Conservation (phyloP, 2,329 filamentous ascomycete species). For the Ceratocystis cacaofunesta region DNA sequence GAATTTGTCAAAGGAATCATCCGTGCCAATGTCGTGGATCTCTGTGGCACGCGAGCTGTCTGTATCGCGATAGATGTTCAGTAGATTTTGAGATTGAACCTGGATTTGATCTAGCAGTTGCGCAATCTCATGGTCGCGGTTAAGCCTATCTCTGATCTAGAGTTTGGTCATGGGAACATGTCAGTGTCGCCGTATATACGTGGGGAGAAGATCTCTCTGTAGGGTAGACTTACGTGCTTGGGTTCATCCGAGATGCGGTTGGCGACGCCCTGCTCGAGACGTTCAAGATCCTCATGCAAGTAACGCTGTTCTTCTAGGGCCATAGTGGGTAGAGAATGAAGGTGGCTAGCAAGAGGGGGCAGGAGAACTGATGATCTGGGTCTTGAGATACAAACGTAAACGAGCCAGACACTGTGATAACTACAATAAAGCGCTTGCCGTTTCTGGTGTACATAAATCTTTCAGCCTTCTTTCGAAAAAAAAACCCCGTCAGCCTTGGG, state of each 20-base stretch:
- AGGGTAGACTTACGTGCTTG: slow-evolving; percentile 50
- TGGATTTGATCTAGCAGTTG: slow-evolving; percentile 80
- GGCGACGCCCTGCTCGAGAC: slow-evolving; percentile 82
- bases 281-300: slow-evolving; percentile 90
- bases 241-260: slow-evolving; percentile 83
- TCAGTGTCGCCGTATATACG: not conserved
- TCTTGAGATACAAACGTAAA: not conserved
- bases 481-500: slow-evolving; percentile 14
- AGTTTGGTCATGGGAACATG: slow-evolving; percentile 18
- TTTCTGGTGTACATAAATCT: not conserved
- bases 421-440: not conserved
- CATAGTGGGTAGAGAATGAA: slow-evolving; percentile 33
- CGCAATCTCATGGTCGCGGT: slow-evolving; percentile 81
- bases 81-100: slow-evolving; percentile 63
- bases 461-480: slow-evolving; percentile 13
- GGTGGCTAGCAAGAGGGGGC: not conserved
- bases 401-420: not conserved
- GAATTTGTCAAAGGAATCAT: slow-evolving; percentile 81
- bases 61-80: slow-evolving; percentile 72
- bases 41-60: slow-evolving; percentile 60
- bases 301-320: slow-evolving; percentile 85
- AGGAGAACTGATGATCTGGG: not conserved
- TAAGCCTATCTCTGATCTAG: slow-evolving; percentile 75
- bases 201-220: not conserved
- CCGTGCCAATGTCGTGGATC: slow-evolving; percentile 67